These are phyloP conservation scores for Quercus robur DNA, from an alignment of 306 rosid species.

Conservation along the genomic window DNA sequence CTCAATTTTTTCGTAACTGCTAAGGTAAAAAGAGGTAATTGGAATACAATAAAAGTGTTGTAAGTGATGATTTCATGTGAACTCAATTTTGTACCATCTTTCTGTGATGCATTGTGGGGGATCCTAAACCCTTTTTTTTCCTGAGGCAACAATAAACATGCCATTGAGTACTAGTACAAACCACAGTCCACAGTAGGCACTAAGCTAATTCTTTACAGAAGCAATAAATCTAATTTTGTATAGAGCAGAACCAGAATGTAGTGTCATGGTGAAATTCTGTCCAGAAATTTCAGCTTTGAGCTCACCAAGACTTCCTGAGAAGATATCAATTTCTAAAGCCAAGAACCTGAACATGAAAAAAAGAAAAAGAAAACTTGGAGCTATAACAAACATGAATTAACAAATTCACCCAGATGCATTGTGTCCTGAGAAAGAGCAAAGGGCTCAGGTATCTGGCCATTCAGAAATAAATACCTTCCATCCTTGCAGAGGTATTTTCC, in stretches of 20 bases:
- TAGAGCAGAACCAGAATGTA: conserved; percentile 28
- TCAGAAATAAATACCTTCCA: conserved; percentile 25
- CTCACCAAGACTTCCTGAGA: conserved; percentile 43
- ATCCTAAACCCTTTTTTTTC: background rate
- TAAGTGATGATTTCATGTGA: too few species aligned
- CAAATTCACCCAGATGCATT: conserved; percentile 49
- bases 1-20: too few species aligned
- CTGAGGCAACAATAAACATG: background rate
- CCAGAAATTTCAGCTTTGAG: conserved; percentile 31
- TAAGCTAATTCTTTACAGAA: conserved; percentile 27
- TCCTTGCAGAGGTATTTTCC: conserved; percentile 9
- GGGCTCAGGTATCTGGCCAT: conserved; percentile 26
- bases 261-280: conserved; percentile 22
- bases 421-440: conserved; percentile 26
- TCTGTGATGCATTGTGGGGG: background rate
- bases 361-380: conserved; percentile 41
- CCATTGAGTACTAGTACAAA: background rate
- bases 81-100: background rate
- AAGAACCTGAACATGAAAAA: conserved; percentile 40
- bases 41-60: too few species aligned
- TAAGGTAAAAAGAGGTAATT: too few species aligned
- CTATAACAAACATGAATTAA: conserved; percentile 60
- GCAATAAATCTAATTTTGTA: conserved; percentile 31
- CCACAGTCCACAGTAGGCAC: conserved; percentile 7
- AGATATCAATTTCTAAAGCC: conserved; percentile 54